These are phyloP conservation scores for Hanseniaspora thailandica DNA, from an alignment of 805 yeast genomes.

Conservation along the genomic window DNA sequence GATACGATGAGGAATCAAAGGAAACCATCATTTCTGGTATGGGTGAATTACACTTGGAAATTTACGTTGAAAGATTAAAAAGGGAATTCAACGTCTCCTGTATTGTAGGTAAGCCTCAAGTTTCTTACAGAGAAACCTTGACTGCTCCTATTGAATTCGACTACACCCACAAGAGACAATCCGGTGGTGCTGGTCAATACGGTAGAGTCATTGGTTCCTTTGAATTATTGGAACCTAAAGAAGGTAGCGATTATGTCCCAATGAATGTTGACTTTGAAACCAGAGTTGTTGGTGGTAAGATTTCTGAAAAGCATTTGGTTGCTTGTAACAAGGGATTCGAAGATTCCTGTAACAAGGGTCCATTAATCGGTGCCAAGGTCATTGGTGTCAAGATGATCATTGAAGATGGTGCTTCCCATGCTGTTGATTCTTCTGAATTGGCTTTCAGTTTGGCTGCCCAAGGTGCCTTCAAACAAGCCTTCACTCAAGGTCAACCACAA, in stretches of 20 bases:
- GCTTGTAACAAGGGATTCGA: constrained; percentile 95
- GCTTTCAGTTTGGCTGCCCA: constrained; percentile 88
- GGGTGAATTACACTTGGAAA: constrained; percentile 96
- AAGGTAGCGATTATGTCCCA: constrained; percentile 14
- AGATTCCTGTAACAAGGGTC: constrained; percentile 91
- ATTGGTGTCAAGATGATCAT: constrained; percentile 86
- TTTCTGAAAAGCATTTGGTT: constrained; percentile 83
- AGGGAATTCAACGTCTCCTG: constrained; percentile 96
- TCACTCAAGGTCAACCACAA: constrained; percentile 70
- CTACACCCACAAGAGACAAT: constrained; percentile 91
- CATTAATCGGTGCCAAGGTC: constrained; percentile 87
- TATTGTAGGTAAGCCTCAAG: constrained; percentile 94
- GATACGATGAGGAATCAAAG: constrained; percentile 81
- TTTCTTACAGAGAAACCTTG: constrained; percentile 91
- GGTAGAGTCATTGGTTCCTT: constrained; percentile 88
- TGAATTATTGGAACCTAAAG: constrained; percentile 45
- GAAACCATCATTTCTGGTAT: constrained; percentile 85
- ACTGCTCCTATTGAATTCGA: constrained; percentile 65
- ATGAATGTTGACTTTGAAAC: constrained; percentile 50
- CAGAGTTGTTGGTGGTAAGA: constrained; percentile 90
- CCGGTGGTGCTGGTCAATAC: constrained; percentile 99
- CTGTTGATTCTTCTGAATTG: constrained; percentile 92
- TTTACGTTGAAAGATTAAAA: constrained; percentile 94
- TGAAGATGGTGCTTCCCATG: constrained; percentile 94
- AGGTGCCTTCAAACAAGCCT: constrained; percentile 86